A percentile compares a stretch with the other conserved stretches of the same genome.
Evolutionary conservation across 2,329 filamentous ascomycete species (phyloP).

Genomic region (Aspergillus sp.): DNA sequence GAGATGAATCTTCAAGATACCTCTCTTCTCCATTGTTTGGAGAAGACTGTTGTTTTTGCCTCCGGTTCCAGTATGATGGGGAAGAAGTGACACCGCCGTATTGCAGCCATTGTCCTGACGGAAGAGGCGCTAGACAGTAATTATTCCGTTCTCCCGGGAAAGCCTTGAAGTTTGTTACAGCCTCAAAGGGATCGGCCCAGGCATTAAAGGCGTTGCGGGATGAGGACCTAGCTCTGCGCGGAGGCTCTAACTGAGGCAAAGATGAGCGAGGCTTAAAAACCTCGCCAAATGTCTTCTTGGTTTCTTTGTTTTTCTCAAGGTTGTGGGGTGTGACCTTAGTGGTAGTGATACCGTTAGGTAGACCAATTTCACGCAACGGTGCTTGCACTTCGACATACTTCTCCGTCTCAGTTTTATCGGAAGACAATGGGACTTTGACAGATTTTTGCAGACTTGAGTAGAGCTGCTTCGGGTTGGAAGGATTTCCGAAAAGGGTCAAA

Average conservation of each 20-base stretch:
- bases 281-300: constrained; percentile 39
- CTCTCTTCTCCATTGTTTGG: constrained; percentile 18
- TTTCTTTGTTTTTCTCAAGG: constrained; percentile 21
- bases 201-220: constrained; percentile 26
- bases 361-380: constrained; percentile 57
- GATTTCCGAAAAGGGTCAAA: constrained; percentile 72
- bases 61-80: constrained; percentile 33
- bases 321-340: constrained; percentile 59
- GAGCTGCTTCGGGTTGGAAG: constrained; percentile 68
- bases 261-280: constrained; percentile 38
- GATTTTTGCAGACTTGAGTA: constrained; percentile 76
- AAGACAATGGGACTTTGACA: constrained; percentile 26
- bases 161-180: constrained; percentile 26
- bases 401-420: constrained; percentile 31
- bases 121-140: constrained; percentile 36
- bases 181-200: constrained; percentile 41
- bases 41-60: constrained; percentile 25
- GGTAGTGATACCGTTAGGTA: constrained; percentile 71
- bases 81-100: constrained; percentile 36
- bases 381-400: constrained; percentile 38
- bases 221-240: constrained; percentile 29
- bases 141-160: constrained; percentile 34
- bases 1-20: constrained; percentile 21
- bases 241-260: constrained; percentile 36
- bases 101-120: constrained; percentile 39